These are phyloP conservation scores for Rhododendron molle DNA, from an alignment of 148 eudicot genomes.

Conservation along the genomic window DNA sequence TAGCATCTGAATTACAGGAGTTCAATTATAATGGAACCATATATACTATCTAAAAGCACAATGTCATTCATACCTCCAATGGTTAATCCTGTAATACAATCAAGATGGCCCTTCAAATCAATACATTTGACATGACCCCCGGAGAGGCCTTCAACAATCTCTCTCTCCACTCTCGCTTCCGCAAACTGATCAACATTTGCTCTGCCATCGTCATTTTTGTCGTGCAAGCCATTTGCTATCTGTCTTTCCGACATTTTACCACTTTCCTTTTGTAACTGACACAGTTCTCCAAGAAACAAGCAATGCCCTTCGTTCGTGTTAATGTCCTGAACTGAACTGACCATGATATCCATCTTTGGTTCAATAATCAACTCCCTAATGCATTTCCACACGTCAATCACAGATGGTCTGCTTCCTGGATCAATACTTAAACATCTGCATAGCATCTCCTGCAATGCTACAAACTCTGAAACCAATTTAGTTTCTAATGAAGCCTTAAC, in stretches of 20 bases:
- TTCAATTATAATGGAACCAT: neutral
- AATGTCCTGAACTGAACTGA: constrained; percentile 12
- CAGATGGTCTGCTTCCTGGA: constrained; percentile 49
- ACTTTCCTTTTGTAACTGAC: constrained; percentile 24
- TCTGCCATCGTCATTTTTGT: constrained; percentile 20
- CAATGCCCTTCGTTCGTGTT: constrained; percentile 25
- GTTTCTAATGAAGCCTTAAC: constrained; percentile 24
- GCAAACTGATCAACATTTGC: constrained; percentile 25
- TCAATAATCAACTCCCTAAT: constrained; percentile 32
- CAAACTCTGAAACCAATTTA: constrained; percentile 22
- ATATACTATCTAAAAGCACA: neutral
- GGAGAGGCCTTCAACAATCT: constrained; percentile 43
- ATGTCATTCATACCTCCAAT: constrained; percentile 56
- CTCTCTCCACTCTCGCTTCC: constrained; percentile 27
- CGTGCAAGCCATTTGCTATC: constrained; percentile 9
- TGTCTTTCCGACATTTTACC: constrained; percentile 15
- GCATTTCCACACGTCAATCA: constrained; percentile 57
- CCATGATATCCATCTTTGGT: constrained; percentile 22
- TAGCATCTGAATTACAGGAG: neutral
- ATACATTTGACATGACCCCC: constrained; percentile 39
- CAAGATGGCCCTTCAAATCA: constrained; percentile 72
- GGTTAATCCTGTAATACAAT: constrained; percentile 66
- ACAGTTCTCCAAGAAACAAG: constrained; percentile 53
- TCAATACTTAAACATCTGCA: constrained; percentile 44
- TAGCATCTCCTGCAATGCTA: constrained; percentile 36